Evolutionary conservation across 495 filamentous ascomycete species (phyloP), one percentile per base, ranked within the genome.

Genomic region (Aspergillus conjunctus): DNA sequence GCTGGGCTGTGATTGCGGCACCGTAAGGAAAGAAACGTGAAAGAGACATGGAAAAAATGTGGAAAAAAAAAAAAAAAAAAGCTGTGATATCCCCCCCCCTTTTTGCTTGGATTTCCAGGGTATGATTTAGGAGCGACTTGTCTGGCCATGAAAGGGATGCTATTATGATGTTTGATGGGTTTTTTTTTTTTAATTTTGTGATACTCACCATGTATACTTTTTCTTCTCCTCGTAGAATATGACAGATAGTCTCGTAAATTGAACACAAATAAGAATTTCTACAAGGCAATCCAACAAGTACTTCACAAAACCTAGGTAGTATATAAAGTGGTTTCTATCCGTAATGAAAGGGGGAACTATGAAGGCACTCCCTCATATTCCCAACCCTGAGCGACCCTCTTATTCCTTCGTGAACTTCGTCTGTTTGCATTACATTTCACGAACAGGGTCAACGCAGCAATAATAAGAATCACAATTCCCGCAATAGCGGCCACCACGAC

Each of bases 321-420:
- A 32, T 30, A n/a, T 20, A 18, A 17, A 21, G n/a, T 54, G 26
- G 6, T 43, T 7, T 11, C 51, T 34, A 37, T 10, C 33, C 8
- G 9, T 4, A 34, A 34, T 26, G 26, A 26, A 26, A 2, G 26
- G 26, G 5, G 2, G 37, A n/a, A n/a, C 68, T 57, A 81, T n/a
- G 77, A 78, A 33, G 86, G 85, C 34, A 88, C 84, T 18, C 86
- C 86, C 64, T 89, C 86, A 71, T 89, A 89, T 44, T 87, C 83
- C 82, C 84, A 86, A 0, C 85, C 84, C 44, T 81, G 78, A 43
- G 79, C 81, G 7, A 74, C 68, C 62, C 78, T 81, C 68, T 77
- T 81, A 53, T 80, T 73, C 48, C 80, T 75, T 50, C 78, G 75
- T 31, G 76, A 79, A 44, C 74, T 80, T 30, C 81, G 72, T 22